Percentiles rank a stretch among this genome's conserved stretches.
These are phyloP conservation scores for Penicillium chermesinum DNA, from an alignment of 495 filamentous ascomycete species.

Conservation along the genomic window DNA sequence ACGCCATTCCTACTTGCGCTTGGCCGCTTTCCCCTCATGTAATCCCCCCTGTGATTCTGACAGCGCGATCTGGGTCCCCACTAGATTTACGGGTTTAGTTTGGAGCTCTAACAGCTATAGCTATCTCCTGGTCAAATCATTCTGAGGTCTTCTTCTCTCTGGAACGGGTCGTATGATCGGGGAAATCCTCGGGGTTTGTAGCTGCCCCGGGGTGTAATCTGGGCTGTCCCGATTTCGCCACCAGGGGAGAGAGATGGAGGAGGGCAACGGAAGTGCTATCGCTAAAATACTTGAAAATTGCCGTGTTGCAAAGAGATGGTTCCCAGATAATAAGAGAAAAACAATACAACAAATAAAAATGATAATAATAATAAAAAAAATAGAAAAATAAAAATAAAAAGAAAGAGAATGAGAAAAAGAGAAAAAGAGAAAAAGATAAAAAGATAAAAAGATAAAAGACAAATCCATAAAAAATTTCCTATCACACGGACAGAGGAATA, in stretches of 20 bases:
- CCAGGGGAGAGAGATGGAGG: no score
- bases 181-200: no score
- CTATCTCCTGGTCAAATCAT: no score
- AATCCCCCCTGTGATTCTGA: background rate
- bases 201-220: no score
- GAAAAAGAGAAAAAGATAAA: background rate
- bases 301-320: background rate
- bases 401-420: background rate
- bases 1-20: constrained; percentile 30
- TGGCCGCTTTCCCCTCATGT: constrained; percentile 4
- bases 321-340: background rate
- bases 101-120: no score
- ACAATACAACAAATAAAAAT: background rate
- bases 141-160: no score
- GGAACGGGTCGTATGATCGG: no score
- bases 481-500: constrained; percentile 13
- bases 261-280: no score
- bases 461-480: constrained; percentile 9
- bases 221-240: no score
- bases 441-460: no score
- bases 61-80: constrained; percentile 32
- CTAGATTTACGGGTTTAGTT: constrained; percentile 45
- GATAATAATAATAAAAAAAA: constrained; percentile 1
- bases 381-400: background rate
- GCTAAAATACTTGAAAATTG: no score